These are phyloP conservation scores for sweet orange (Citrus sinensis) DNA, from an alignment of 345 rosid genomes.

Conservation along the genomic window DNA sequence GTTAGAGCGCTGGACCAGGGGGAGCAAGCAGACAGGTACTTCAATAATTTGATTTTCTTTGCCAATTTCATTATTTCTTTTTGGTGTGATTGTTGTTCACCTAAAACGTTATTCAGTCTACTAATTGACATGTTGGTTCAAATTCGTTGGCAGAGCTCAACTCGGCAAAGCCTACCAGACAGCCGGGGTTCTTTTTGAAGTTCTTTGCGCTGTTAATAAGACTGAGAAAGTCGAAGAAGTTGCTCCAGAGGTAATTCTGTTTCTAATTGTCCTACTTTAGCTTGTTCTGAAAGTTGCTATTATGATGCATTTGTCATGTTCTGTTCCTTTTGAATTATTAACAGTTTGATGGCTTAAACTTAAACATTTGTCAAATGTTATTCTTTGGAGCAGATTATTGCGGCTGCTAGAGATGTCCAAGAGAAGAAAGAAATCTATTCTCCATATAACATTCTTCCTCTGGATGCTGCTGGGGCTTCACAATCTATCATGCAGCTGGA, in stretches of 20 bases:
- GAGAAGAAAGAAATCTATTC: conserved; percentile 96
- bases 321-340: not conserved
- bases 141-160: conserved; percentile 71
- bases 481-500: conserved; percentile 95
- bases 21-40: conserved; percentile 92
- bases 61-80: not conserved
- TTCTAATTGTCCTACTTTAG: not conserved
- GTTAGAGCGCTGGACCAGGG: conserved; percentile 92
- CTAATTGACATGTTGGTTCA: not conserved
- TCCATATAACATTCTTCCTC: conserved; percentile 94
- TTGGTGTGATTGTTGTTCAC: not conserved
- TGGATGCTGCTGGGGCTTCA: conserved; percentile 94
- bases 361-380: conserved; percentile 3
- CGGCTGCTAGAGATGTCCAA: conserved; percentile 96
- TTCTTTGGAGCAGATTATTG: conserved; percentile 72
- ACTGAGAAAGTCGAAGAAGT: conserved; percentile 99
- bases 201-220: conserved; percentile 95
- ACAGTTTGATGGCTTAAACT: conserved; percentile 8
- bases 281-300: not conserved
- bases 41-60: not conserved
- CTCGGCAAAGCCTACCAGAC: conserved; percentile 99
- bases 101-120: not conserved
- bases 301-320: not conserved
- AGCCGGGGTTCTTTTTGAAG: conserved; percentile 98
- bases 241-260: conserved; percentile 86